These are phyloP conservation scores for Cladosporium colombiae DNA, from an alignment of 2,329 filamentous ascomycete genomes.

Conservation along the genomic window DNA sequence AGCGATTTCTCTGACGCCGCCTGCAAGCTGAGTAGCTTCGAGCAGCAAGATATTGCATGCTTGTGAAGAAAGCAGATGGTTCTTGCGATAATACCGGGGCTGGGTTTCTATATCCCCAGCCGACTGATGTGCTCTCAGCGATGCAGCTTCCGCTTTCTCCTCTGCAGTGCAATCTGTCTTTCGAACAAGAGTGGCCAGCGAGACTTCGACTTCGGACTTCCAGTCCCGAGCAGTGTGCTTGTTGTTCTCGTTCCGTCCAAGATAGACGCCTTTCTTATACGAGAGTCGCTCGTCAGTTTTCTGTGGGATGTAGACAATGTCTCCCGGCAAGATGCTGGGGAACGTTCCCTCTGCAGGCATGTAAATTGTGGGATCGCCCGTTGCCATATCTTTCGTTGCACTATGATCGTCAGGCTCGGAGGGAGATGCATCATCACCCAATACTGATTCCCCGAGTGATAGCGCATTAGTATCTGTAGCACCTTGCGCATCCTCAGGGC, in stretches of 20 bases:
- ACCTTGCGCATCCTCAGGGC: not conserved
- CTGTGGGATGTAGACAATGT: conserved; percentile 11
- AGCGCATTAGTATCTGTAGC: not conserved
- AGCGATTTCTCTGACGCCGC: not conserved
- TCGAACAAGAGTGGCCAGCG: not conserved
- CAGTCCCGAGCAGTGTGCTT: conserved; percentile 2
- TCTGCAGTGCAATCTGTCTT: not conserved
- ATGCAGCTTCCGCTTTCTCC: not conserved
- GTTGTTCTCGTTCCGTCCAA: not conserved
- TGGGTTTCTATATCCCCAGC: too few relatives aligned
- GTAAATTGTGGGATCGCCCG: not conserved
- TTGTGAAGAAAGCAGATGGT: not conserved
- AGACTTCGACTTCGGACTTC: not conserved
- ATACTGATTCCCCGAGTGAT: not conserved
- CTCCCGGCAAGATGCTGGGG: not conserved
- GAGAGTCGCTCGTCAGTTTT: not conserved
- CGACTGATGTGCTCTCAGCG: not conserved
- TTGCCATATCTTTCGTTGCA: not conserved
- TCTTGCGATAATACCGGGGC: not conserved
- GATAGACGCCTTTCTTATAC: conserved; percentile 3
- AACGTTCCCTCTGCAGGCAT: not conserved
- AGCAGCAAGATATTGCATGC: not conserved
- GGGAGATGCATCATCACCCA: not conserved
- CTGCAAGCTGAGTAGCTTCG: not conserved
- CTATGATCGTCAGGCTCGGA: not conserved